phyloP scores from a whole-genome alignment of 2,329 filamentous ascomycete genomes.

The Pseudocercospora crystallina region DNA sequence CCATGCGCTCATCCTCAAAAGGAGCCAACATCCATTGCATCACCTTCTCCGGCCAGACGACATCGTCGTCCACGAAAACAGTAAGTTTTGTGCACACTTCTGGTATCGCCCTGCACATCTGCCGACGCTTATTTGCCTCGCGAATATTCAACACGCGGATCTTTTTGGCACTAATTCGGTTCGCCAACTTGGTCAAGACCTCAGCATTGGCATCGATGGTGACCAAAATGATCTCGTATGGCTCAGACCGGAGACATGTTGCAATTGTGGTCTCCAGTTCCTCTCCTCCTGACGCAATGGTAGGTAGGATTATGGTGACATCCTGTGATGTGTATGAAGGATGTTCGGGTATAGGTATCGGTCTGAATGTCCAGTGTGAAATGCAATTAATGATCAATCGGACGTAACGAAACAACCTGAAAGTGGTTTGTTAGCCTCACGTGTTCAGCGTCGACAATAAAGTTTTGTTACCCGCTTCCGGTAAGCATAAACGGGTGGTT shows the following conservation, averaged over 20 bases:
- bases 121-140: conserved; percentile 92
- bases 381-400: conserved; percentile 81
- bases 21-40: conserved; percentile 90
- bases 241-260: conserved; percentile 70
- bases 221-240: conserved; percentile 75
- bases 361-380: conserved; percentile 84
- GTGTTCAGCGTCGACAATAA: conserved; percentile 20
- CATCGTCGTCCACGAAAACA: conserved; percentile 93
- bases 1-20: conserved; percentile 79
- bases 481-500: conserved; percentile 3
- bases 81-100: conserved; percentile 81
- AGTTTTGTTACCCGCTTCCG: conserved; percentile 23
- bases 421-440: conserved; percentile 26
- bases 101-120: conserved; percentile 88
- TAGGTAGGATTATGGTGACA: conserved; percentile 92
- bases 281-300: conserved; percentile 82
- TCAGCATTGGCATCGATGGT: conserved; percentile 79
- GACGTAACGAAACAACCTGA: conserved; percentile 81
- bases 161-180: conserved; percentile 60
- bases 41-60: conserved; percentile 83
- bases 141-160: conserved; percentile 73
- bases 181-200: conserved; percentile 49
- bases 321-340: conserved; percentile 78
- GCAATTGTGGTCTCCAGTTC: conserved; percentile 79
- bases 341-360: conserved; percentile 76